Evolutionary conservation across 495 filamentous ascomycete genomes (phyloP), one percentile per base, ranked within the genome.

Genomic region (Daldinia vernicosa): DNA sequence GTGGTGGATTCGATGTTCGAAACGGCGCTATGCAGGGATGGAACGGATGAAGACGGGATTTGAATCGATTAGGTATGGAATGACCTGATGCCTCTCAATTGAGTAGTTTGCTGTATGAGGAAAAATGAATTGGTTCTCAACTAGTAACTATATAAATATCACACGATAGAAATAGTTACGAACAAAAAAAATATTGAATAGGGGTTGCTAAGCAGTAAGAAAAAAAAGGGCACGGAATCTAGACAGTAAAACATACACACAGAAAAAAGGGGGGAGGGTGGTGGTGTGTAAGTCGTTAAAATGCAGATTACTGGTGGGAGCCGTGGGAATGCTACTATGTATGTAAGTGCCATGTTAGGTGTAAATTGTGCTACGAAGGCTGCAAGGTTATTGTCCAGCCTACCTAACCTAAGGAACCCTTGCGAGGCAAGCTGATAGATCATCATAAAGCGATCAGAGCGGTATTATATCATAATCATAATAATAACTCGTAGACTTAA

Each of bases 21-120:
- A 72, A 68, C 60, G 51, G 56, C 70, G 64, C 70, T 72, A 72
- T 65, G 55, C 70, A 72, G 67, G 70, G 70, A 65, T 68, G 56
- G 59, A 40, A 30, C 64, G 65, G 70, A 72, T 27, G 64, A 67
- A 61, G 69, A 51, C 63, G 64, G 69, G 64, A 63, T 63, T 63
- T 39, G 60, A 53, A 72, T 67, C 43, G 45, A 45, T n/a, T n/a
- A n/a, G n/a, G n/a, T 64, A 47, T 35, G 64, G 64, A 60, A 67
- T 67, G 69, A 52, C 26, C 45, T 72, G 28, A 47, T 53, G 11
- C 24, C 12, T 17, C 22, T 24, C 19, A 24, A 52, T 27, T 35
- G 12, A 6, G 59, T 51, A 47, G 40, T 7, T 19, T 0, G n/a
- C 6, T 19, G 9, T 47, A 47, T 7, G 8, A 22, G 40, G 40